These are phyloP conservation scores for Cercospora sesami DNA, from an alignment of 2,329 filamentous ascomycete genomes.

Conservation along the genomic window DNA sequence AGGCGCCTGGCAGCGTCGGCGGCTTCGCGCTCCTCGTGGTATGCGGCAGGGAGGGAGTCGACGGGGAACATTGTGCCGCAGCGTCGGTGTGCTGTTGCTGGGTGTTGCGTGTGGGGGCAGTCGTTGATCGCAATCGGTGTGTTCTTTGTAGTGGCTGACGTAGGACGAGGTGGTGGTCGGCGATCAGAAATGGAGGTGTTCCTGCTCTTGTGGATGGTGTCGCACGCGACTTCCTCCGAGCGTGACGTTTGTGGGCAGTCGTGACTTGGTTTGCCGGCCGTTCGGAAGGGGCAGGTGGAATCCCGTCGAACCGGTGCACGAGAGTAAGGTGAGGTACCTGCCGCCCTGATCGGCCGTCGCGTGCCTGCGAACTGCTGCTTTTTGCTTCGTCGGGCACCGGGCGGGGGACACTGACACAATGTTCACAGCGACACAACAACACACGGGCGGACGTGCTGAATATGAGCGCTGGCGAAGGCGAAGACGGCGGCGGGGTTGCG, in stretches of 20 bases:
- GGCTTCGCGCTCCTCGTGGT: constrained; percentile 37
- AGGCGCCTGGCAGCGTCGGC: constrained; percentile 31
- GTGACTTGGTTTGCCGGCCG: constrained; percentile 3
- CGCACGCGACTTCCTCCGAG: constrained; percentile 8
- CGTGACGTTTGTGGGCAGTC: not conserved
- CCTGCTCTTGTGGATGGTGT: not conserved
- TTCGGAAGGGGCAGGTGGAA: constrained; percentile 3
- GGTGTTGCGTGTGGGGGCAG: not conserved
- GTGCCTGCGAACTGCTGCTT: not conserved
- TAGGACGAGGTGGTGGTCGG: not conserved
- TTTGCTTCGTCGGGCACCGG: not conserved
- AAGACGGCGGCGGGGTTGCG: not conserved
- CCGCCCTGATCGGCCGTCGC: not conserved
- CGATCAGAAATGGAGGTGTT: not conserved
- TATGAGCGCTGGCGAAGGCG: not conserved
- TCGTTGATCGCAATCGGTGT: not conserved
- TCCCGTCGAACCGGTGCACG: constrained; percentile 5
- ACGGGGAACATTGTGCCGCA: constrained; percentile 37
- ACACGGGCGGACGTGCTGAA: not conserved
- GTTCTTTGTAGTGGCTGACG: not conserved
- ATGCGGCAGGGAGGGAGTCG: constrained; percentile 36
- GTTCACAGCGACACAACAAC: not conserved
- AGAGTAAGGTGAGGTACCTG: not conserved
- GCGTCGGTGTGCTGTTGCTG: not conserved
- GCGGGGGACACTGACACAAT: not conserved